Evolutionary conservation across 495 filamentous ascomycete genomes (phyloP).

Genomic region (Chaetomium cochliodes): DNA sequence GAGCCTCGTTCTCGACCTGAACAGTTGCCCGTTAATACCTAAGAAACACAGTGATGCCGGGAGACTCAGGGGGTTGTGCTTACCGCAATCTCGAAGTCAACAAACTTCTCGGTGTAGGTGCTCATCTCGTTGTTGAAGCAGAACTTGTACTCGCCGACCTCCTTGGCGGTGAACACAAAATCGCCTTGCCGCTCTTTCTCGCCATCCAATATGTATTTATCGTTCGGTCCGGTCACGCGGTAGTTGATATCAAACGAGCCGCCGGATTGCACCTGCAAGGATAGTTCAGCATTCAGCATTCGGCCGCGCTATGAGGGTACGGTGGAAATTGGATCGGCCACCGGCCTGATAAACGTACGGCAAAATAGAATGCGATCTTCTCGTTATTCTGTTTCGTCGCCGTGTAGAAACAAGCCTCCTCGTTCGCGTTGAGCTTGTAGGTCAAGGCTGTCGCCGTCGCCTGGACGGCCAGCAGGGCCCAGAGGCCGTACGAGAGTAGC

Average conservation of each 20-base stretch:
- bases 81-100: slow-evolving; percentile 98
- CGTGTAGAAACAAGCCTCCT: slow-evolving; percentile 93
- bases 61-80: slow-evolving; percentile 33
- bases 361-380: slow-evolving; percentile 98
- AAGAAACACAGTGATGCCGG: not conserved
- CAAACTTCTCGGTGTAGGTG: slow-evolving; percentile 95
- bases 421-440: slow-evolving; percentile 85
- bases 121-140: slow-evolving; percentile 99
- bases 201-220: slow-evolving; percentile 81
- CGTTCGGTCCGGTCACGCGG: slow-evolving; percentile 76
- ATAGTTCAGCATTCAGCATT: slow-evolving; percentile 4
- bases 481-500: slow-evolving; percentile 52
- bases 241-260: slow-evolving; percentile 97
- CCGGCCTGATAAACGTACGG: slow-evolving; percentile 56
- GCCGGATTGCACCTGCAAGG: slow-evolving; percentile 82
- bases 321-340: not conserved
- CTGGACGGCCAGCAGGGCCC: slow-evolving; percentile 60
- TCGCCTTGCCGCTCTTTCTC: slow-evolving; percentile 94
- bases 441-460: slow-evolving; percentile 86
- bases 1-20: slow-evolving; percentile 91
- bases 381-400: slow-evolving; percentile 68
- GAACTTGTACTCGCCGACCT: slow-evolving; percentile 91
- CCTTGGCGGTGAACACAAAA: slow-evolving; percentile 94
- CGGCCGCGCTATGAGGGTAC: not conserved
- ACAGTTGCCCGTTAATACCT: slow-evolving; percentile 20